Base-by-base conservation (phyloP, 1,284 basidiomycete species). In the Cutaneotrichosporon cyanovorans region DNA sequence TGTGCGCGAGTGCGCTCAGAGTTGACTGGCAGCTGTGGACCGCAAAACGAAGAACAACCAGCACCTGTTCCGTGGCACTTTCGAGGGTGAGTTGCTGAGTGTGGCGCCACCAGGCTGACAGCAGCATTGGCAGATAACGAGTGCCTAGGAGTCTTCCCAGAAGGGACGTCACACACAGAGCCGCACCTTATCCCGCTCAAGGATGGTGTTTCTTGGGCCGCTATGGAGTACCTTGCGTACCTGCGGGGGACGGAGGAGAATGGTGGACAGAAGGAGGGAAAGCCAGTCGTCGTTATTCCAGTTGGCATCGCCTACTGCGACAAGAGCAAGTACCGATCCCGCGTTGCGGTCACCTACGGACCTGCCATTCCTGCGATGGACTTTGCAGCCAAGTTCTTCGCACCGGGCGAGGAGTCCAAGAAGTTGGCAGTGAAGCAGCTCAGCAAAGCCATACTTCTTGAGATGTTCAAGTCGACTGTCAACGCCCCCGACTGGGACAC, bases 401-500 rank as follows among this genome's bases (percentile, higher is more conserved):
- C 80, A 30, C 69, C 63, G 32, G 74, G 74, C 22, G 85, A 88
- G 55, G 83, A 81, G 6, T 79, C 78, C 3, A 75, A 82, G 44
- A 82, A 87, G 46, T 72, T 77, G 46, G 87, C 89, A n/a, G 92
- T 89, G 50, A 93, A 95, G 72, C 76, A 80, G 41, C 75, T 97
- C 46, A 93, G 91, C 15, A 78, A 78, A 48, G 72, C 76, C 28
- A 82, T 95, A 45, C 82, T 86, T 68, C 66, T 68, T 10, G 81
- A 82, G 59, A 73, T 97, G 54, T 69, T 82, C 31, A 80, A 82
- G 62, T 74, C 83, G 39, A 95, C 87, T 2, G 80, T 97, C 56
- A 96, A 97, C 65, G 87, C 88, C 9, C 84, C 87, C 22, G 87
- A 96, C 67, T 97, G 92, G 92, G 83, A 90, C 53, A 86, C 86